Conservation (phyloP, 1,284 basidiomycete genomes). For the Cryptococcus sp. region DNA sequence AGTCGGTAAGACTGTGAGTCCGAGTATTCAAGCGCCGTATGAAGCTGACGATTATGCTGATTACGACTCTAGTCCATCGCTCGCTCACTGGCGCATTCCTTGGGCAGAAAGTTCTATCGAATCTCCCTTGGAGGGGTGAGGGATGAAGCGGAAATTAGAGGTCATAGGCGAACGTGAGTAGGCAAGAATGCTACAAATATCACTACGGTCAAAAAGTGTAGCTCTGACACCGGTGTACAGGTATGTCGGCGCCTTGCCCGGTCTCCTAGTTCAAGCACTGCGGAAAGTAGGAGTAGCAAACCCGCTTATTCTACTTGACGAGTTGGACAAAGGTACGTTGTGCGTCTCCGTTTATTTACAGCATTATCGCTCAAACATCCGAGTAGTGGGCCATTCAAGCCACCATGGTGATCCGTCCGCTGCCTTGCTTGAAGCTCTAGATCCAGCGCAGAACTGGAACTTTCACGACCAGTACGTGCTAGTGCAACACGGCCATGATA, state of each 20-base stretch:
- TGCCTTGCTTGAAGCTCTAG: conserved; percentile 92
- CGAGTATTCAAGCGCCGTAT: conserved; percentile 30
- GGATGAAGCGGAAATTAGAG: conserved; percentile 97
- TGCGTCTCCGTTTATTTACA: conserved; percentile 57
- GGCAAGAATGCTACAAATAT: not conserved
- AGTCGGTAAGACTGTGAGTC: conserved; percentile 86
- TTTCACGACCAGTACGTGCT: conserved; percentile 84
- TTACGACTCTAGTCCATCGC: conserved; percentile 34
- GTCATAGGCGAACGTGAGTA: conserved; percentile 91
- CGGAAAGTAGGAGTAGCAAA: conserved; percentile 96
- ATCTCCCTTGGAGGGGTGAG: conserved; percentile 95
- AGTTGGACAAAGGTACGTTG: conserved; percentile 84
- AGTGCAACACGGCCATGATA: not conserved
- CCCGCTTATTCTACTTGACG: conserved; percentile 91
- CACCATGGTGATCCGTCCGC: conserved; percentile 82
- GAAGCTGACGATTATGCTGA: conserved; percentile 1
- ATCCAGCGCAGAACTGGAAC: conserved; percentile 93
- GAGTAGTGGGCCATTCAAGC: conserved; percentile 36
- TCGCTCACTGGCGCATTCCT: conserved; percentile 40
- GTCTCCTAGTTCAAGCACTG: conserved; percentile 93
- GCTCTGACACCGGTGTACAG: conserved; percentile 4
- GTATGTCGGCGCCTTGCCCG: conserved; percentile 74
- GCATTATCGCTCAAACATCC: conserved; percentile 60
- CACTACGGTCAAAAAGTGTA: no score
- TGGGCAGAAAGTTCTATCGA: conserved; percentile 56